Evolutionary conservation across 495 filamentous ascomycete species (phyloP).

Genomic region (Xylaria castorea): DNA sequence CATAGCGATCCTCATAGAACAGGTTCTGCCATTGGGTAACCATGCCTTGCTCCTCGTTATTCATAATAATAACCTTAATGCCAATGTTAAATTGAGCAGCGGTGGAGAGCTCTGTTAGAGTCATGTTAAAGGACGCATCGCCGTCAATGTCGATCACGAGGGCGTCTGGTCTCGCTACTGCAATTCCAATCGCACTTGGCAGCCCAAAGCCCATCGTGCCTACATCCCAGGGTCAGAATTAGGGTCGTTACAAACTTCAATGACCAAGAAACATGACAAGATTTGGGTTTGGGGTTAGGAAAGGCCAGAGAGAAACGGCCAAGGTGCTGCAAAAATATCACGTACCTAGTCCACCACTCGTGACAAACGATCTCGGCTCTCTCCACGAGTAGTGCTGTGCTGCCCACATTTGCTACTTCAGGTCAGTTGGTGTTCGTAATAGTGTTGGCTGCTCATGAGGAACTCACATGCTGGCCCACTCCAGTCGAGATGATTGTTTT

Average conservation of each 20-base stretch:
- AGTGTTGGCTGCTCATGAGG: slow-evolving; percentile 12
- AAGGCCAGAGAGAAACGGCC: slow-evolving; percentile 5
- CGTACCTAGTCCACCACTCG: slow-evolving; percentile 89
- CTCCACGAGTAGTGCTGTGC: slow-evolving; percentile 95
- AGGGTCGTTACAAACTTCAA: slow-evolving; percentile 14
- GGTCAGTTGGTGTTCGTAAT: slow-evolving; percentile 12
- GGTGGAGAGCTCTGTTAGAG: slow-evolving; percentile 85
- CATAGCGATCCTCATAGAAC: slow-evolving; percentile 91
- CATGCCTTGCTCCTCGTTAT: slow-evolving; percentile 98
- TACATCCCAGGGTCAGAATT: slow-evolving; percentile 10
- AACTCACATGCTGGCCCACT: slow-evolving; percentile 76
- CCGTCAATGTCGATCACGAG: slow-evolving; percentile 95
- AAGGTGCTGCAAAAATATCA: slow-evolving; percentile 7
- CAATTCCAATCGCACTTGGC: slow-evolving; percentile 91
- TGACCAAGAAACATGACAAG: slow-evolving; percentile 4
- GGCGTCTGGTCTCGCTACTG: slow-evolving; percentile 85
- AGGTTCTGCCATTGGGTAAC: slow-evolving; percentile 95
- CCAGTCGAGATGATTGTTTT: slow-evolving; percentile 86
- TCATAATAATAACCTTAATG: slow-evolving; percentile 89
- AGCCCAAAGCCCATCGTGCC: slow-evolving; percentile 85
- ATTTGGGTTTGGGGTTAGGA: neutral
- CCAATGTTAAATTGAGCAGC: slow-evolving; percentile 91
- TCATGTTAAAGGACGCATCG: slow-evolving; percentile 96
- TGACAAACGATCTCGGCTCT: slow-evolving; percentile 84
- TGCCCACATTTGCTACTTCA: slow-evolving; percentile 81